phyloP scores from a whole-genome alignment of 345 rosid species.

The Psidium friedrichsthalianum region DNA sequence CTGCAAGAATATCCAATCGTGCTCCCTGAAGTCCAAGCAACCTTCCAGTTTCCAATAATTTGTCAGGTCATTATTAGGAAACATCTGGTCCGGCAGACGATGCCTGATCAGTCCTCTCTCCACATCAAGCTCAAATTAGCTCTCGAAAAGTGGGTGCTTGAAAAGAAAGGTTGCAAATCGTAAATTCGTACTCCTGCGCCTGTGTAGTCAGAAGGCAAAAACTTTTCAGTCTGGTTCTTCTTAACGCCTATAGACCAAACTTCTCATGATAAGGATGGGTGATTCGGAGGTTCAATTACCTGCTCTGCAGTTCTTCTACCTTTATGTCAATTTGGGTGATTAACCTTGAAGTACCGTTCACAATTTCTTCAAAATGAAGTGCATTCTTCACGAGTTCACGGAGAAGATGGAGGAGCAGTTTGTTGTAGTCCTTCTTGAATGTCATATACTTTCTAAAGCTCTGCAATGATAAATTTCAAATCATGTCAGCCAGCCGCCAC shows the following conservation, averaged over 20 bases:
- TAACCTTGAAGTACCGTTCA: constrained; percentile 60
- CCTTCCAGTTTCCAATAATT: not conserved
- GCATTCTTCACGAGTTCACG: constrained; percentile 76
- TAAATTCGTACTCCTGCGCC: constrained; percentile 85
- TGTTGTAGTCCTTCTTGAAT: constrained; percentile 79
- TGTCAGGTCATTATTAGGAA: not conserved
- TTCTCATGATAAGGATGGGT: not conserved
- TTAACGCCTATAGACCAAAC: not conserved
- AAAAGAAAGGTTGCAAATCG: constrained; percentile 66
- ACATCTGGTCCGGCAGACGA: constrained; percentile 13
- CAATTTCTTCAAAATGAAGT: constrained; percentile 74
- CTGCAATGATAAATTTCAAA: constrained; percentile 23
- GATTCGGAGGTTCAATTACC: constrained; percentile 25
- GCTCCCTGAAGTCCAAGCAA: not conserved
- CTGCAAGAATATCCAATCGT: not conserved
- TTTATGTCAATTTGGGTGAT: constrained; percentile 43
- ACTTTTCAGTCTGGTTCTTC: not conserved
- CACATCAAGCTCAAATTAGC: constrained; percentile 56
- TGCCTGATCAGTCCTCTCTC: constrained; percentile 46
- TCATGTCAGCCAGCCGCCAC: not conserved
- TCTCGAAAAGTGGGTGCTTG: constrained; percentile 53
- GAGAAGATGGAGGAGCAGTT: constrained; percentile 69
- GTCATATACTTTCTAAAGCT: constrained; percentile 88
- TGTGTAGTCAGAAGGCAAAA: constrained; percentile 9
- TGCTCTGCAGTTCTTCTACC: constrained; percentile 59